Conservation (phyloP, 495 filamentous ascomycete genomes). For the Hyaloscypha hepaticicola region DNA sequence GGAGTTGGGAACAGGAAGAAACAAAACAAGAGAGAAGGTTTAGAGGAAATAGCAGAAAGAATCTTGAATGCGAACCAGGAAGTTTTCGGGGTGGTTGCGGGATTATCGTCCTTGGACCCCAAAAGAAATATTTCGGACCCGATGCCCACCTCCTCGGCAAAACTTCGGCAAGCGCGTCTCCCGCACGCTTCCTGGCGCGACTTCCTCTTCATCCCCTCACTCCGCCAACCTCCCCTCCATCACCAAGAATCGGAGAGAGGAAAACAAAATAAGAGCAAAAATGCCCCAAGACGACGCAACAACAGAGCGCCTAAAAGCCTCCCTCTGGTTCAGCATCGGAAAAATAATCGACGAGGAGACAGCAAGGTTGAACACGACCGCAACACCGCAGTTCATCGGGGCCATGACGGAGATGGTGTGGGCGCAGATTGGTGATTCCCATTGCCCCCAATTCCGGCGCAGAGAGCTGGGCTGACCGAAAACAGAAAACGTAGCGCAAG, state of each 20-base stretch:
- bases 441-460: background rate
- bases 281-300: constrained; percentile 16
- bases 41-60: background rate
- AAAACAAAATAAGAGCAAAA: background rate
- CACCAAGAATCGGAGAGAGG: background rate
- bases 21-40: background rate
- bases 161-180: constrained; percentile 18
- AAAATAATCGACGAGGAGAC: constrained; percentile 88
- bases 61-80: background rate
- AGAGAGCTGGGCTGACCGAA: constrained; percentile 11
- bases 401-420: constrained; percentile 90
- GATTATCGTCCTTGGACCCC: background rate
- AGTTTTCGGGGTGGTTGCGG: background rate
- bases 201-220: background rate
- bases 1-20: background rate
- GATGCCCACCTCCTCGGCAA: background rate
- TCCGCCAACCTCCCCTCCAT: background rate
- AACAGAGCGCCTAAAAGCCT: constrained; percentile 58
- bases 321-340: constrained; percentile 89
- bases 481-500: constrained; percentile 67
- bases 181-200: constrained; percentile 5
- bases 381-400: constrained; percentile 93
- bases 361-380: constrained; percentile 71
- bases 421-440: constrained; percentile 74
- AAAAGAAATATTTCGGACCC: constrained; percentile 4